phyloP scores from a whole-genome alignment of 225 moss, liverwort and hornwort species.

The Asterella californica region DNA sequence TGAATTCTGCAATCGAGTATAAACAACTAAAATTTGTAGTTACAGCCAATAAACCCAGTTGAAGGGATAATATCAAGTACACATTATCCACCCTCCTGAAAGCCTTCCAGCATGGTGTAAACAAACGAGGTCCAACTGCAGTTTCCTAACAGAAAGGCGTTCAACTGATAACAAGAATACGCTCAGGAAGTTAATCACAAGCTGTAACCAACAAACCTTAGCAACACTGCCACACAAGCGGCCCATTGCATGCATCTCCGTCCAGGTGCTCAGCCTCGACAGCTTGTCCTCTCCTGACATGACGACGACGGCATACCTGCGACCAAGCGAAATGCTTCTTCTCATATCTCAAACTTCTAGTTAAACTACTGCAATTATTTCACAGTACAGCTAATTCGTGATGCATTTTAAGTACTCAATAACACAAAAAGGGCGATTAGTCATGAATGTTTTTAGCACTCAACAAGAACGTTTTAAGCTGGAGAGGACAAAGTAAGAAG shows the following conservation, averaged over 20 bases:
- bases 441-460: not conserved
- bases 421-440: not conserved
- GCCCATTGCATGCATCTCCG: too few species aligned
- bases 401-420: too few species aligned
- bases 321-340: constrained; percentile 5
- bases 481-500: not conserved
- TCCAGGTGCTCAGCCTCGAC: constrained; percentile 69
- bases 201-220: constrained; percentile 43
- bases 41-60: not conserved
- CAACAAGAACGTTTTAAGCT: not conserved
- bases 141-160: not conserved
- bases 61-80: not conserved
- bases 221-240: constrained; percentile 93
- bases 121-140: not conserved
- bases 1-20: constrained; percentile 45
- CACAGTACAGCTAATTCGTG: too few species aligned
- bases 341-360: not conserved
- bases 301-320: constrained; percentile 83
- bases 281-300: constrained; percentile 59
- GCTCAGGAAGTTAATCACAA: not conserved
- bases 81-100: too few species aligned
- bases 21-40: not conserved
- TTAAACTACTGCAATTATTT: not conserved
- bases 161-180: not conserved
- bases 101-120: not conserved